A percentile compares a stretch with the other conserved stretches of the same genome.
phyloP scores from a whole-genome alignment of 108 stramenopile genomes.

The Fragilaria crotonensis region DNA sequence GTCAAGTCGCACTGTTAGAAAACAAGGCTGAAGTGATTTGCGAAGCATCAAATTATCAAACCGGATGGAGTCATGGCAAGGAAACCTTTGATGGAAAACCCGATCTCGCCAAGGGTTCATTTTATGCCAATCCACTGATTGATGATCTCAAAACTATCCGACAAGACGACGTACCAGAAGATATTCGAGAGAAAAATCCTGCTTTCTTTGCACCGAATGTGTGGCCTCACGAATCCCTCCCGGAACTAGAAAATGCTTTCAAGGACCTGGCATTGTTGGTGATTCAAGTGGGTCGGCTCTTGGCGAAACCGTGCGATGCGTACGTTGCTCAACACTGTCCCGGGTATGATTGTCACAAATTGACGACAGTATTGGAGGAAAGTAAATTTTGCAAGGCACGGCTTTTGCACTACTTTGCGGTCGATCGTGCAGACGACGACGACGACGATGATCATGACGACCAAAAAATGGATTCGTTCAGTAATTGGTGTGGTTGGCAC shows the following conservation, averaged over 20 bases:
- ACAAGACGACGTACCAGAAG: slow-evolving; percentile 16
- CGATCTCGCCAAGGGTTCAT: slow-evolving; percentile 87
- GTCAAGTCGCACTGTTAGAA: slow-evolving; percentile 49
- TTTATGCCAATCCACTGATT: slow-evolving; percentile 90
- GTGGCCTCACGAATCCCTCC: slow-evolving; percentile 65
- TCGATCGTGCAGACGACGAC: background rate
- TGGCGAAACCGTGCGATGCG: slow-evolving; percentile 75
- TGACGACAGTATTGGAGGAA: slow-evolving; percentile 47
- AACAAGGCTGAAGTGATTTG: slow-evolving; percentile 46
- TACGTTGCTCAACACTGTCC: slow-evolving; percentile 34
- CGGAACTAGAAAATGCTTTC: slow-evolving; percentile 69
- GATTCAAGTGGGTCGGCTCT: slow-evolving; percentile 57
- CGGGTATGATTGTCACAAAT: slow-evolving; percentile 31
- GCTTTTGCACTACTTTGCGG: slow-evolving; percentile 89
- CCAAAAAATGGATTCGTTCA: slow-evolving; percentile 15
- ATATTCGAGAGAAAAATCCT: slow-evolving; percentile 26
- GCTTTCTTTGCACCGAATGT: slow-evolving; percentile 72
- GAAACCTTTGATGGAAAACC: slow-evolving; percentile 75
- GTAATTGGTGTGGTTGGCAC: slow-evolving; percentile 94
- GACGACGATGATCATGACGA: slow-evolving; percentile 1
- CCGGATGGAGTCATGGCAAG: slow-evolving; percentile 92
- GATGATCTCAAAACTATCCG: slow-evolving; percentile 28
- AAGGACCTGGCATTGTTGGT: slow-evolving; percentile 70
- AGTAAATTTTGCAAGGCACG: slow-evolving; percentile 80
- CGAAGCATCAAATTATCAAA: slow-evolving; percentile 55